A percentile compares a stretch with the other conserved stretches of the same genome.
Evolutionary conservation across 2,329 filamentous ascomycete genomes (phyloP).

Genomic region (Fusarium liriodendri): DNA sequence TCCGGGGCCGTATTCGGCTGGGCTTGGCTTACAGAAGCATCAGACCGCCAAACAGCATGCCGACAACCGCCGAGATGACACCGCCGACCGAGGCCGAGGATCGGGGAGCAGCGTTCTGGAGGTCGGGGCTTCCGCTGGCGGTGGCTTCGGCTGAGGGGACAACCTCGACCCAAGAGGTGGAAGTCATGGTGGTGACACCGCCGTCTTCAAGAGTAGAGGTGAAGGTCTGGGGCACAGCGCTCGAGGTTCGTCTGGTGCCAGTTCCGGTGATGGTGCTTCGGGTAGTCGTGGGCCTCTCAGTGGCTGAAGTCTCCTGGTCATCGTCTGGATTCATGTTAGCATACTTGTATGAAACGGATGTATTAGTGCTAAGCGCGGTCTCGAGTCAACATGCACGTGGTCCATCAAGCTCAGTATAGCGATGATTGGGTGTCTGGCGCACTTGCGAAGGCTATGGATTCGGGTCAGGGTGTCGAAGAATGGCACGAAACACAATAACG

Average conservation of each 20-base stretch:
- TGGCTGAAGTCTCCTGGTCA: constrained; percentile 35
- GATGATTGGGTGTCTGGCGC: constrained; percentile 23
- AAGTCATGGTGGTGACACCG: constrained; percentile 58
- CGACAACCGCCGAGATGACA: constrained; percentile 42
- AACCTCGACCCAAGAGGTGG: constrained; percentile 61
- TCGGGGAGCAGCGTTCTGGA: constrained; percentile 52
- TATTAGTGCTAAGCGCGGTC: not conserved
- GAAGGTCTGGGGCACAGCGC: constrained; percentile 51
- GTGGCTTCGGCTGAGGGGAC: constrained; percentile 50
- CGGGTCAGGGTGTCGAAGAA: constrained; percentile 8
- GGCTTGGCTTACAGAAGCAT: constrained; percentile 42
- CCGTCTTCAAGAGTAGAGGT: constrained; percentile 61
- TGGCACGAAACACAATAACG: constrained; percentile 30
- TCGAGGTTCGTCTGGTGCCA: constrained; percentile 50
- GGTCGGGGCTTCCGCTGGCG: constrained; percentile 44
- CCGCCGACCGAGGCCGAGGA: constrained; percentile 37
- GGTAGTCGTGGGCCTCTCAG: constrained; percentile 31
- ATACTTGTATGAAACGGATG: not conserved
- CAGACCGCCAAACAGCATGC: constrained; percentile 44
- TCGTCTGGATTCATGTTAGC: constrained; percentile 22
- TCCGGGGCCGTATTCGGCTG: constrained; percentile 7
- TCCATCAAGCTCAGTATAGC: not conserved
- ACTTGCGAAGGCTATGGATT: constrained; percentile 36
- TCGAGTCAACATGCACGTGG: constrained; percentile 19
- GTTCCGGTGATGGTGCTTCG: constrained; percentile 48